Evolutionary conservation across 2,329 filamentous ascomycete genomes (phyloP).

Genomic region (Endothia cerciana): DNA sequence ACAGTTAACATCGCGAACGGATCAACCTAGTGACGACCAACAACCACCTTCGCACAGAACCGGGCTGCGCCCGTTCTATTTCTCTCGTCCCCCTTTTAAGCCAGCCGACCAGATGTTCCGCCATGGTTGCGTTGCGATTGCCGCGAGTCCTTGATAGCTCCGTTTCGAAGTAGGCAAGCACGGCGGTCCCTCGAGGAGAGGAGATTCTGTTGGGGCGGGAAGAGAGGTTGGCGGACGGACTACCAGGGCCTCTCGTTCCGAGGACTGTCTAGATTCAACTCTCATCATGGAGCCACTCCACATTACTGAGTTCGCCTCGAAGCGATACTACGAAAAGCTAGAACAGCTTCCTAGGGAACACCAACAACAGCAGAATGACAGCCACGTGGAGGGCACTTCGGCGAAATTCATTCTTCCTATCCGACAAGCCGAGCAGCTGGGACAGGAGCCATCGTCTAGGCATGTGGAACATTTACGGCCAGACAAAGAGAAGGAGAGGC

Average conservation of each 20-base stretch:
- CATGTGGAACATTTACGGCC: conserved; percentile 33
- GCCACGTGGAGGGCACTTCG: conserved; percentile 34
- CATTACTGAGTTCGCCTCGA: conserved; percentile 68
- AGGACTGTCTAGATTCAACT: conserved; percentile 20
- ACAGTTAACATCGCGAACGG: neutral
- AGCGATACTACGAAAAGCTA: conserved; percentile 66
- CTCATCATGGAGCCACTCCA: conserved; percentile 63
- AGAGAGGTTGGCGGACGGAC: conserved; percentile 26
- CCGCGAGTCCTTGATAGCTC: conserved; percentile 33
- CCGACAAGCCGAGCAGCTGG: conserved; percentile 32
- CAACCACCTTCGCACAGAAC: neutral
- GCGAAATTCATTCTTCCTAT: conserved; percentile 38
- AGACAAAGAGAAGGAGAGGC: conserved; percentile 33
- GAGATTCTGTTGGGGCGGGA: conserved; percentile 26
- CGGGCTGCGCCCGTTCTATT: neutral
- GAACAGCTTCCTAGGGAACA: conserved; percentile 56
- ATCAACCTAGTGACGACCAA: neutral
- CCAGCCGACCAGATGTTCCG: conserved; percentile 35
- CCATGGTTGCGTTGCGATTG: conserved; percentile 40
- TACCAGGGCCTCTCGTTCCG: neutral
- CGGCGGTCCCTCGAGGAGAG: conserved; percentile 24
- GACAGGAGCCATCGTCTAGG: conserved; percentile 30
- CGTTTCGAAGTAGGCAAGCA: conserved; percentile 24
- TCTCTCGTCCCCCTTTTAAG: conserved; percentile 2
- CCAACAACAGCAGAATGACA: conserved; percentile 41